Evolutionary conservation across 352 stramenopile species (phyloP).

Genomic region (Globisporangium abappressorium): DNA sequence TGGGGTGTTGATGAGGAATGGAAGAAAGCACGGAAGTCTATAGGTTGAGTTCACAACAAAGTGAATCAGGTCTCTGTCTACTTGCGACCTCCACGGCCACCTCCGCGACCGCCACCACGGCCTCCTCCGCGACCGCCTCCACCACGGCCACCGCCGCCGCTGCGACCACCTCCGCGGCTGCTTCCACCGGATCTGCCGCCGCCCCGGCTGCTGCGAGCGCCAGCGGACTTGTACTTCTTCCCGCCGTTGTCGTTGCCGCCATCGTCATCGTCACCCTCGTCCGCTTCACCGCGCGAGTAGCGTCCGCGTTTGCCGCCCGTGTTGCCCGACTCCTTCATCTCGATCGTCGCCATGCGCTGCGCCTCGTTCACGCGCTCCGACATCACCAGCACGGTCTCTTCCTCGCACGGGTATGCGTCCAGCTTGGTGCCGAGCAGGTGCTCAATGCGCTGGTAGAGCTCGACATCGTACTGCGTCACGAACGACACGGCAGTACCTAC

Average conservation of each 20-base stretch:
- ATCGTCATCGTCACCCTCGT: conserved; percentile 37
- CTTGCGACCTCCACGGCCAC: conserved; percentile 34
- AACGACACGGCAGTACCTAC: conserved; percentile 95
- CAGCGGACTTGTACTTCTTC: conserved; percentile 79
- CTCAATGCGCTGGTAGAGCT: conserved; percentile 98
- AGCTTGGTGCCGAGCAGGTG: conserved; percentile 86
- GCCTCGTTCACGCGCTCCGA: conserved; percentile 97
- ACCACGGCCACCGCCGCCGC: conserved; percentile 26
- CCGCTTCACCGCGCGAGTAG: conserved; percentile 55
- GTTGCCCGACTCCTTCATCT: conserved; percentile 81
- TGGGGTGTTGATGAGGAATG: not conserved
- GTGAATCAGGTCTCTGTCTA: conserved; percentile 16
- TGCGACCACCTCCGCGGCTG: conserved; percentile 9
- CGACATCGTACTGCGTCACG: conserved; percentile 99
- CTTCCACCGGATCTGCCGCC: conserved; percentile 15
- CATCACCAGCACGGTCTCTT: conserved; percentile 96
- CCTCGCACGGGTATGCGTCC: conserved; percentile 79
- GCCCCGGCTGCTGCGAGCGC: conserved; percentile 36
- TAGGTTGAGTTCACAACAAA: not conserved
- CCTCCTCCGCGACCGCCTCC: conserved; percentile 26
- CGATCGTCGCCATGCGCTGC: conserved; percentile 92
- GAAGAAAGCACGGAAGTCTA: conserved; percentile 5
- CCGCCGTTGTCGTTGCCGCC: conserved; percentile 28
- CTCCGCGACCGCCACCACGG: conserved; percentile 21
- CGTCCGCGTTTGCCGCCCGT: conserved; percentile 55